A percentile compares a stretch with the other conserved stretches of the same genome.
Conservation (phyloP, 2,329 filamentous ascomycete genomes). For the Coleophoma eucalyptorum region DNA sequence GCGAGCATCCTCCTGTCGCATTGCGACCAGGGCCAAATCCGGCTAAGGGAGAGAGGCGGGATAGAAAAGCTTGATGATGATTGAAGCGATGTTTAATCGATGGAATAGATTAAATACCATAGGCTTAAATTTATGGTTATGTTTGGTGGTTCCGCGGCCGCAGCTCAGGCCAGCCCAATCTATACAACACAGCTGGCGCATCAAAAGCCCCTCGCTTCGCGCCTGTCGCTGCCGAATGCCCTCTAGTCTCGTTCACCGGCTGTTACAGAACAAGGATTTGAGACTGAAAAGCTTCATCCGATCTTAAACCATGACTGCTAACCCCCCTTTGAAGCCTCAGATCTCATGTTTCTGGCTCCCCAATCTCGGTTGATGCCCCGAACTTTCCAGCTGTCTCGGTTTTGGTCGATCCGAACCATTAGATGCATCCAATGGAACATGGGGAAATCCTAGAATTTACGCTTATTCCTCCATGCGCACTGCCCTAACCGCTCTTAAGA, state of each 20-base stretch:
- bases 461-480: not conserved
- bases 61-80: not conserved
- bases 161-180: not conserved
- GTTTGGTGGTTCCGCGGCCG: not conserved
- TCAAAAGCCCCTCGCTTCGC: not conserved
- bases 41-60: not conserved
- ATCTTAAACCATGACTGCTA: not conserved
- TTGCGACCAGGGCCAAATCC: not conserved
- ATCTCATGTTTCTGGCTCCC: not conserved
- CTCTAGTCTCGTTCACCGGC: not conserved
- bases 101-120: not conserved
- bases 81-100: not conserved
- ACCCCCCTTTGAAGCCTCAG: not conserved
- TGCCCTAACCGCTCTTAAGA: not conserved
- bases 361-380: not conserved
- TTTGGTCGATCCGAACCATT: not conserved
- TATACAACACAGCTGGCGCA: not conserved
- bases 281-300: not conserved
- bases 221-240: too few species aligned
- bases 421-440: not conserved
- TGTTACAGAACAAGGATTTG: not conserved
- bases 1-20: not conserved
- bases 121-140: conserved; percentile 2
- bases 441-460: not conserved
- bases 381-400: not conserved